Conservation (phyloP, 495 filamentous ascomycete species). For the Talaromyces stipitatus region DNA sequence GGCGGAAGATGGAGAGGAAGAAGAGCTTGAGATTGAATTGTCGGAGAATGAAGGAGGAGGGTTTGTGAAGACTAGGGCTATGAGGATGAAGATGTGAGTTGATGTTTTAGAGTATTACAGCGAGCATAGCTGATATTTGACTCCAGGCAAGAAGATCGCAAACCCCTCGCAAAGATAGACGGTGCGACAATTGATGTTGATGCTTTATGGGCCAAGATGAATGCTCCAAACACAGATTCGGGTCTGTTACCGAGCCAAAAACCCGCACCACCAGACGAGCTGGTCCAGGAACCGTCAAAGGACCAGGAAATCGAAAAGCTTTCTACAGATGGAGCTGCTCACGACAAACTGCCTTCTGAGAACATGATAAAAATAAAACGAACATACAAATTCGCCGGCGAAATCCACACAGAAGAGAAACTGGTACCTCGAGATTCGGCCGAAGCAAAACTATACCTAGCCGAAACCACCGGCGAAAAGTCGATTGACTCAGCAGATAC, state of each 20-base stretch:
- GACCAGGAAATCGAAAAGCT: constrained; percentile 17
- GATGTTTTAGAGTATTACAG: background rate
- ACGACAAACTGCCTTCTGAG: constrained; percentile 13
- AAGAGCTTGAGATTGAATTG: constrained; percentile 47
- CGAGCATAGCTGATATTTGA: constrained; percentile 2
- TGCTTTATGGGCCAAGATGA: constrained; percentile 78
- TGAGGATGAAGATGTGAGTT: constrained; percentile 52
- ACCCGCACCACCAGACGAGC: constrained; percentile 1
- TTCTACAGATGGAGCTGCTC: constrained; percentile 10
- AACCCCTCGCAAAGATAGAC: constrained; percentile 51
- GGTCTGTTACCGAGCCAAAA: constrained; percentile 12
- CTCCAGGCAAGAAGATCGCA: constrained; percentile 55
- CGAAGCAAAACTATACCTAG: constrained; percentile 71
- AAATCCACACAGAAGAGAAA: constrained; percentile 76
- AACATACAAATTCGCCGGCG: constrained; percentile 86
- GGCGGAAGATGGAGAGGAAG: constrained; percentile 38
- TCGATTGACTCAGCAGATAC: constrained; percentile 8
- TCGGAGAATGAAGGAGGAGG: constrained; percentile 58
- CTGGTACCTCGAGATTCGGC: constrained; percentile 69
- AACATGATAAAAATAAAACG: constrained; percentile 76
- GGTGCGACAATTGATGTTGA: constrained; percentile 86
- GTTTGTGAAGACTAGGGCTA: constrained; percentile 73
- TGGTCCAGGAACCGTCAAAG: constrained; percentile 7
- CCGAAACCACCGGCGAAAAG: constrained; percentile 31
- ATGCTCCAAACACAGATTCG: constrained; percentile 25